Evolutionary conservation across 768 basidiomycete species (phyloP), one percentile per base, ranked within the genome.

Genomic region (Calvatia gigantea): DNA sequence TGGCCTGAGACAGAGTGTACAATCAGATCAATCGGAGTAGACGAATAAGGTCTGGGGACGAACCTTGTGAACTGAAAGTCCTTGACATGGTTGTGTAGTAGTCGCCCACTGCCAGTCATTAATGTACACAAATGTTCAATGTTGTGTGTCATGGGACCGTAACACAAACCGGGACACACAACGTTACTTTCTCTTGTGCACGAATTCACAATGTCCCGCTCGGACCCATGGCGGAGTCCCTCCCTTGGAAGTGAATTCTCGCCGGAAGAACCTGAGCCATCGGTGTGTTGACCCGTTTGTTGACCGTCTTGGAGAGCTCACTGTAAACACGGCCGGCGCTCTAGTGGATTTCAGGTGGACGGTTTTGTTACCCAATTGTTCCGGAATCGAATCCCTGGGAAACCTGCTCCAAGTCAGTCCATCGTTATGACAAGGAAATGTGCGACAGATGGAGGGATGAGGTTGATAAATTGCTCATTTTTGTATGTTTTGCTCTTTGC

Each of bases 391-490:
- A 56, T 48, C 21, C 55, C 12, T 56, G 55, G 55, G 37, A 38
- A 17, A 19, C 41, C 15, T 56, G 55, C 19, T 42, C 50, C 27
- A 41, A 56, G n/a, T 23, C 39, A 15, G 54, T 55, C 12, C 37
- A 37, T 14, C 37, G 29, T 9, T 44, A 60, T 50, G 58, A 60
- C 35, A 52, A 56, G 31, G 49, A 51, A 15, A 45, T 50, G 41
- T 51, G 54, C 32, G 48, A 48, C 2, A 50, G 12, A 19, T 60
- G 58, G 58, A 55, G 48, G 32, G 58, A 60, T n/a, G 58, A 60
- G 33, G 39, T 60, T 19, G 59, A 57, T 21, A 57, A 60, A 27
- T 19, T 57, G n/a, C 45, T 60, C 6, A 29, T 60, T 15, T 60
- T 60, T 41, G 59, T 57, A 28, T 6, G 56, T 55, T 19, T 9